phyloP scores from a whole-genome alignment of 2,329 filamentous ascomycete species.

The Fusarium marasasianum region DNA sequence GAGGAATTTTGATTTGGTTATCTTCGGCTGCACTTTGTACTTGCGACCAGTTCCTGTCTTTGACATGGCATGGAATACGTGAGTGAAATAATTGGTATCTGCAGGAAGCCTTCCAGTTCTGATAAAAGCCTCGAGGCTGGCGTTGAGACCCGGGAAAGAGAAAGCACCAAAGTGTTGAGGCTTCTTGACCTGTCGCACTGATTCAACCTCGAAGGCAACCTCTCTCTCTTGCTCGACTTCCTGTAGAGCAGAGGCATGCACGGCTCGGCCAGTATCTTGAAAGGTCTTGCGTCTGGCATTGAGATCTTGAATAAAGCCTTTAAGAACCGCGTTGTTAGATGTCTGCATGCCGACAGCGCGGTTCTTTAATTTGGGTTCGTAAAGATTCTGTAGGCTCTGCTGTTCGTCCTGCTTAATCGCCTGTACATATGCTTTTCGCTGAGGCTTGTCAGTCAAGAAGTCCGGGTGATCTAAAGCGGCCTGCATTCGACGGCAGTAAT shows the following conservation, averaged over 20 bases:
- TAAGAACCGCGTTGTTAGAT: constrained; percentile 21
- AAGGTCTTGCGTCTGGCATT: constrained; percentile 34
- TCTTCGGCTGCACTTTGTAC: constrained; percentile 40
- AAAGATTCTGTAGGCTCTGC: constrained; percentile 67
- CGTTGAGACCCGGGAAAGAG: constrained; percentile 57
- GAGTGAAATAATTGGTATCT: constrained; percentile 48
- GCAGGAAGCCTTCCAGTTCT: constrained; percentile 56
- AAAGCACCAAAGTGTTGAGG: constrained; percentile 54
- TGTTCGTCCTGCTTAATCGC: constrained; percentile 59
- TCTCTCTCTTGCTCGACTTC: constrained; percentile 69
- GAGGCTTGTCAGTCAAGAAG: constrained; percentile 50
- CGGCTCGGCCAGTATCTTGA: constrained; percentile 39
- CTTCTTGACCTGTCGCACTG: constrained; percentile 63
- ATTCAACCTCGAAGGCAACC: constrained; percentile 65
- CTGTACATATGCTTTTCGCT: constrained; percentile 50
- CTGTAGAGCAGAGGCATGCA: constrained; percentile 63
- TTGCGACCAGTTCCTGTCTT: constrained; percentile 49
- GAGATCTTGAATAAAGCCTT: constrained; percentile 35
- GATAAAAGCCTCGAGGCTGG: constrained; percentile 58
- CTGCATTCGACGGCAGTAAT: constrained; percentile 66
- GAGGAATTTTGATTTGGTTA: constrained; percentile 34
- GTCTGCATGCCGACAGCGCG: constrained; percentile 12
- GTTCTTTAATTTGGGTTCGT: constrained; percentile 50
- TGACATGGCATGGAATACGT: constrained; percentile 45
- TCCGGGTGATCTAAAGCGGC: constrained; percentile 55